Conservation (phyloP, 192 early-diverging fungal genomes). For the Geranomyces variabilis region DNA sequence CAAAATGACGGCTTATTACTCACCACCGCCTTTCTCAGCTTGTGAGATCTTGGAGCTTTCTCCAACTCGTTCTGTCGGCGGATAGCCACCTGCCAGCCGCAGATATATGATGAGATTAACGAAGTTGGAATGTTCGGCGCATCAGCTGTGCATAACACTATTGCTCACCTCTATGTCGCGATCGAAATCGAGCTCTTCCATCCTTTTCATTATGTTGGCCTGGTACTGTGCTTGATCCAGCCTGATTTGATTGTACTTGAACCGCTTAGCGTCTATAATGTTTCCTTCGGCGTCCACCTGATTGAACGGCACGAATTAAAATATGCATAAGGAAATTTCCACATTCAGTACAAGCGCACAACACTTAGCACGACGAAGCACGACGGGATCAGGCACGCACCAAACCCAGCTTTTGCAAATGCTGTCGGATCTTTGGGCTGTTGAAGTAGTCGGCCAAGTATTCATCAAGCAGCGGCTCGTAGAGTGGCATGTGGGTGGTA, state of each 20-base stretch:
- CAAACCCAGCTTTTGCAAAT: constrained; percentile 51
- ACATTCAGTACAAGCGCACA: no score
- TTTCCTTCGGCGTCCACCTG: constrained; percentile 52
- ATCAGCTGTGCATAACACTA: not conserved
- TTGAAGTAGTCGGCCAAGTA: constrained; percentile 61
- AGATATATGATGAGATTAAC: not conserved
- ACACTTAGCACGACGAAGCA: no score
- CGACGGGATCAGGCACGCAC: no score
- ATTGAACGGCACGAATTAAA: not conserved
- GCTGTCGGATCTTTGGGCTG: constrained; percentile 48
- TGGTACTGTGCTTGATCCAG: constrained; percentile 51
- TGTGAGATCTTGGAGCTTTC: constrained; percentile 30
- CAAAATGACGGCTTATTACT: not conserved
- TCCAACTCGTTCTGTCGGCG: constrained; percentile 30
- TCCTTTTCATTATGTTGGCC: constrained; percentile 33
- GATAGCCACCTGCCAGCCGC: constrained; percentile 30
- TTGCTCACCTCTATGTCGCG: constrained; percentile 53
- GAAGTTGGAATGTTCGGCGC: no score
- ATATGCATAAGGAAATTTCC: not conserved
- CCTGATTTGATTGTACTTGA: constrained; percentile 58
- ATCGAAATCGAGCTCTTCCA: constrained; percentile 53
- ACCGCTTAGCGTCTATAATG: constrained; percentile 50
- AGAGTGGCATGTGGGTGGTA: constrained; percentile 53
- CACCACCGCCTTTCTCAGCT: constrained; percentile 28
- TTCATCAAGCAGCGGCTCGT: constrained; percentile 61